Evolutionary conservation across 2,329 filamentous ascomycete genomes (phyloP), one percentile per base, ranked within the genome.

Genomic region (Paracorniculantispora psalliotae): DNA sequence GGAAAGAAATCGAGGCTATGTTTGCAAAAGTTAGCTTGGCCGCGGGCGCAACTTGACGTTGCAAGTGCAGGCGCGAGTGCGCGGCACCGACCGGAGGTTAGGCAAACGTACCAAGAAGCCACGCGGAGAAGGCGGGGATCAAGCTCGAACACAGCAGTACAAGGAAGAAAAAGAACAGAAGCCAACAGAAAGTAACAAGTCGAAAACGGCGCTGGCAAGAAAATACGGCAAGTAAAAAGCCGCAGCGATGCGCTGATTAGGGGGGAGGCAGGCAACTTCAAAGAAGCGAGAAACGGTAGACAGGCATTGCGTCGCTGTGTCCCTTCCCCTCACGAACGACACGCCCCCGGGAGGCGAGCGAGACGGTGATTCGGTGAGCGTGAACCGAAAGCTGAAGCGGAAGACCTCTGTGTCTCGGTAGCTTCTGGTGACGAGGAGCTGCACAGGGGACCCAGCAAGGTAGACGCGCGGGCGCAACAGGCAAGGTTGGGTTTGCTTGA

Each of bases 321-420:
- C 54, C 52, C 51, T 47, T 63, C 60, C 39, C 60, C 56, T 55
- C 46, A 43, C 54, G 8, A 50, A 57, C 25, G 46, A 43, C 46
- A 30, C 41, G 30, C 30, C 3, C 46, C 33, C 28, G 23, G 33
- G 15, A n/a, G 23, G 43, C 13, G n/a, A 46, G 43, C 28, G 19
- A n/a, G 44, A 23, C 53, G 23, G 30, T 30, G 33, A 48, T 13
- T 15, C 23, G 21, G 30, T 28, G 23, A 35, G 33, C 15, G 1
- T 10, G 21, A 15, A 15, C 5, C 12, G 23, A 13, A n/a, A n/a
- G 19, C 30, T 33, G 26, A 28, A 25, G 26, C 28, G 10, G 41
- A 13, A 10, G 28, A 25, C 26, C n/a, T 19, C 17, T 28, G 10
- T 15, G 9, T 47, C 19, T 43, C n/a, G 21, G 23, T 15, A 2